Conservation (phyloP, 2,329 filamentous ascomycete genomes). For the Didymella keratinophila region DNA sequence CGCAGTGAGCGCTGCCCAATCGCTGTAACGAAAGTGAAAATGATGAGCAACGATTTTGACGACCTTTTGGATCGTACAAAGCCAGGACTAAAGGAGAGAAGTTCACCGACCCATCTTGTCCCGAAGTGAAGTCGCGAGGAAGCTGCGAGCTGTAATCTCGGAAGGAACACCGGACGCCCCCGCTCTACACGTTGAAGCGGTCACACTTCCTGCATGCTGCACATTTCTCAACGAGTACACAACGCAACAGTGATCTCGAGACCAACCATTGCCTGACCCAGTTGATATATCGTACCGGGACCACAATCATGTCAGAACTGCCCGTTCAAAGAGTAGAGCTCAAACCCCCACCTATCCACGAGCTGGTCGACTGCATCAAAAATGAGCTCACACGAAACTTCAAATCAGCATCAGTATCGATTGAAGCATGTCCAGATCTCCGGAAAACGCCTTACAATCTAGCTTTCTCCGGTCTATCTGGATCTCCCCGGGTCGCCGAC, state of each 20-base stretch:
- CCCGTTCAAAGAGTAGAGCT: slow-evolving; percentile 3
- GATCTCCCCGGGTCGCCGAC: slow-evolving; percentile 53
- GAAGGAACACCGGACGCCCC: slow-evolving; percentile 1
- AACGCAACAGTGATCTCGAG: too few relatives aligned
- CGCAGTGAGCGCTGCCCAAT: not conserved
- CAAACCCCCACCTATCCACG: slow-evolving; percentile 6
- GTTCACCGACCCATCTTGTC: not conserved
- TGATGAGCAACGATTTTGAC: not conserved
- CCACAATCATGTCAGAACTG: slow-evolving; percentile 9
- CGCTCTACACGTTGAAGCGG: not conserved
- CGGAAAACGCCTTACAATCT: slow-evolving; percentile 50
- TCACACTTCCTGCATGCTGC: not conserved
- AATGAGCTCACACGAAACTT: slow-evolving; percentile 5
- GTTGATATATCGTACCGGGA: not conserved
- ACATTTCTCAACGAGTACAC: not conserved
- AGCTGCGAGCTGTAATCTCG: not conserved
- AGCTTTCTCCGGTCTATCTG: slow-evolving; percentile 52
- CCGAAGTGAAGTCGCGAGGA: not conserved
- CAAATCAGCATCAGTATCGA: slow-evolving; percentile 11
- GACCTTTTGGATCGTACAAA: not conserved
- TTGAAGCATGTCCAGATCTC: slow-evolving; percentile 51
- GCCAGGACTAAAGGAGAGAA: not conserved
- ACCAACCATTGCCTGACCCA: not conserved
- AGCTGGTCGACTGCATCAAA: slow-evolving; percentile 9
- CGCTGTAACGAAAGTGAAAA: not conserved